These are phyloP conservation scores for Cochlearia excelsa DNA, from an alignment of 345 rosid species.

Conservation along the genomic window DNA sequence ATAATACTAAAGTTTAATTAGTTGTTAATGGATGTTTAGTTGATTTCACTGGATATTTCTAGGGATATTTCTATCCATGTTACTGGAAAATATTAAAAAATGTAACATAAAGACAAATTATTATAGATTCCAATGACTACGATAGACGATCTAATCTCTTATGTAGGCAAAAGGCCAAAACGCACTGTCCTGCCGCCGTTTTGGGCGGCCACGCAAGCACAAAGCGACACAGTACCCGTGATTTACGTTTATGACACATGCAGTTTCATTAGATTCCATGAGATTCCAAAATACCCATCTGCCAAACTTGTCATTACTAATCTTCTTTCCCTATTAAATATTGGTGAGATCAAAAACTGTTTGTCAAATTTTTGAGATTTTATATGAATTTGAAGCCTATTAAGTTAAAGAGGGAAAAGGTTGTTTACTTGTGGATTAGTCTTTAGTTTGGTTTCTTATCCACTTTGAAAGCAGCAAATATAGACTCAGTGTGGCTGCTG, in stretches of 20 bases:
- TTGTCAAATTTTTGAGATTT: background rate
- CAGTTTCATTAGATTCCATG: background rate
- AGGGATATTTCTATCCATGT: too few species aligned
- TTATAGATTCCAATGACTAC: constrained; percentile 13
- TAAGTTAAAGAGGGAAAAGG: background rate
- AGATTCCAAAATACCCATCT: too few species aligned
- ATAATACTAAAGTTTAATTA: background rate
- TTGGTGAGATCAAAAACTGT: background rate
- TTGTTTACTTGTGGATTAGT: constrained; percentile 23
- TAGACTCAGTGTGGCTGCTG: constrained; percentile 54
- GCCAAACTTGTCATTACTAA: background rate
- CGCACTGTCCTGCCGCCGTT: constrained; percentile 24
- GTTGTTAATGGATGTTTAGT: background rate
- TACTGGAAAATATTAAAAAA: too few species aligned
- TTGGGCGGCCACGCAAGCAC: constrained; percentile 14
- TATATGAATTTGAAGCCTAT: too few species aligned
- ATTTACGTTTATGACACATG: constrained; percentile 23
- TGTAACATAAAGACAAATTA: background rate
- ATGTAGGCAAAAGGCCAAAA: constrained; percentile 1
- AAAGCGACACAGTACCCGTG: constrained; percentile 1
- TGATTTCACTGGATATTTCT: too few species aligned
- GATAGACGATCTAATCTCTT: constrained; percentile 11
- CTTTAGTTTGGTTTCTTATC: constrained; percentile 44
- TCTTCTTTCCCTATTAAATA: constrained; percentile 11
- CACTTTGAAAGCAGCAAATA: constrained; percentile 78